Conservation (phyloP, 2,329 filamentous ascomycete species). For the Geosmithia putterillii region DNA sequence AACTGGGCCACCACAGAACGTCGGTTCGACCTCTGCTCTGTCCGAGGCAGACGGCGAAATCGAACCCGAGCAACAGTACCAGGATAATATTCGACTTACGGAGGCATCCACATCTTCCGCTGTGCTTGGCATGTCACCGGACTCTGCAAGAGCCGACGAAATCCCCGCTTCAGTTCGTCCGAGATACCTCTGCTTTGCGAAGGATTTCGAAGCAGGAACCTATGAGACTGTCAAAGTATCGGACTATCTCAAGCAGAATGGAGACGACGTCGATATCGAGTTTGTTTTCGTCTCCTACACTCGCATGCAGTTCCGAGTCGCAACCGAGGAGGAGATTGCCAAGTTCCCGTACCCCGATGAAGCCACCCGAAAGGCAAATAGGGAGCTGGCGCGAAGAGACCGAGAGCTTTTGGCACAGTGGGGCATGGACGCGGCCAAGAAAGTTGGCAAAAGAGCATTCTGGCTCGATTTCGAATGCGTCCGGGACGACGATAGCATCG, state of each 20-base stretch:
- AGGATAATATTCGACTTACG: neutral
- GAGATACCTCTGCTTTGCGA: constrained; percentile 11
- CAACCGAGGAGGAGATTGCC: constrained; percentile 9
- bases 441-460: constrained; percentile 23
- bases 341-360: constrained; percentile 6
- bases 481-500: constrained; percentile 15
- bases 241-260: constrained; percentile 9
- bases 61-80: neutral
- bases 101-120: neutral
- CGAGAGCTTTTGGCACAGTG: constrained; percentile 17
- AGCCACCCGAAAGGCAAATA: constrained; percentile 6
- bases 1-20: too few relatives aligned
- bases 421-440: constrained; percentile 21
- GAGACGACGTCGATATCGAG: constrained; percentile 10
- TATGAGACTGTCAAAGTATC: constrained; percentile 11
- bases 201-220: constrained; percentile 4
- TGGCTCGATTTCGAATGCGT: constrained; percentile 31
- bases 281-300: constrained; percentile 30
- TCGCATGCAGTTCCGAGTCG: constrained; percentile 20
- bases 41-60: neutral
- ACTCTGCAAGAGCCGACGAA: neutral
- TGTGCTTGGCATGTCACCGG: neutral
- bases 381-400: constrained; percentile 9
- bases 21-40: neutral
- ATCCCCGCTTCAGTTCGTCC: constrained; percentile 2